A percentile compares a stretch with the other conserved stretches of the same genome.
Evolutionary conservation across 2,329 filamentous ascomycete species (phyloP).

Genomic region (Ilyonectria mors-panacis): DNA sequence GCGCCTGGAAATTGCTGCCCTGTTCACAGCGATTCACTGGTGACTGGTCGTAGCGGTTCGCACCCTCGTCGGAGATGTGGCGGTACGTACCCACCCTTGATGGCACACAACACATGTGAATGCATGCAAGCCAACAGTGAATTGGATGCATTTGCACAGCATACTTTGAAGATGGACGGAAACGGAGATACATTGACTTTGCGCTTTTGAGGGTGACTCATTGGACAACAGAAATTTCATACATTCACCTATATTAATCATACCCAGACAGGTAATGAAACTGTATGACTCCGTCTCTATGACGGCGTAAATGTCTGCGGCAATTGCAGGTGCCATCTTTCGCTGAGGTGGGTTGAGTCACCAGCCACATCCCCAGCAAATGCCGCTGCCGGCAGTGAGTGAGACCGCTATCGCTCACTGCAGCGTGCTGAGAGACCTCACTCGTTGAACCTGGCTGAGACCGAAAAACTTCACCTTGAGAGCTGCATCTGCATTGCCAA

Average conservation of each 20-base stretch:
- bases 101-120: too few species aligned
- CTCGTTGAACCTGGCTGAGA: slow-evolving; percentile 25
- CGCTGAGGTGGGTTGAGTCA: slow-evolving; percentile 27
- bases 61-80: too few species aligned
- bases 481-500: slow-evolving; percentile 34
- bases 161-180: background rate
- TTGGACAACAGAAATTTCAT: background rate
- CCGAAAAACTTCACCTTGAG: slow-evolving; percentile 27
- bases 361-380: slow-evolving; percentile 28
- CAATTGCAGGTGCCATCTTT: background rate
- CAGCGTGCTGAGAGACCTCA: slow-evolving; percentile 17
- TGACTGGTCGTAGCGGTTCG: background rate
- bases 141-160: slow-evolving; percentile 2
- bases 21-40: slow-evolving; percentile 1
- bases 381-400: slow-evolving; percentile 24
- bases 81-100: too few species aligned
- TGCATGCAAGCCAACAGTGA: too few species aligned
- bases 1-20: background rate
- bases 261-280: background rate
- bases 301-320: background rate
- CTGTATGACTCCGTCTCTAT: background rate
- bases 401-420: slow-evolving; percentile 43
- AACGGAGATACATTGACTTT: background rate
- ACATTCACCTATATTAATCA: too few species aligned
- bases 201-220: background rate